Conservation (phyloP, 148 eudicot genomes). For the Rhododendron mucronatum region DNA sequence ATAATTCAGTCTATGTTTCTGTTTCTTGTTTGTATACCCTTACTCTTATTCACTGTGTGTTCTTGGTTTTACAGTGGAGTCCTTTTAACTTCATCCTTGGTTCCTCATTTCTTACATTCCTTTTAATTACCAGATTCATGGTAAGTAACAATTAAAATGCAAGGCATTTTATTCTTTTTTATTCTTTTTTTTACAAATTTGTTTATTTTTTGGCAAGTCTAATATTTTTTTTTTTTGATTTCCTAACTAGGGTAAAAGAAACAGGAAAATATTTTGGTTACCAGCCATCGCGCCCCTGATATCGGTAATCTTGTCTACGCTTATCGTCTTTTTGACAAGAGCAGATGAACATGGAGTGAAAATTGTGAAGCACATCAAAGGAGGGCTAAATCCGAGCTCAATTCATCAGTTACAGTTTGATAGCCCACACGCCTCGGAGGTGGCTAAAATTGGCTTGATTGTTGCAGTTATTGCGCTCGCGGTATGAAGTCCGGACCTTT, state of each 20-base stretch:
- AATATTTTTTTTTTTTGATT: neutral
- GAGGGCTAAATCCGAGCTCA: constrained; percentile 44
- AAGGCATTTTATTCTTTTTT: neutral
- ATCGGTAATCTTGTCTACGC: constrained; percentile 44
- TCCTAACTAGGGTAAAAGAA: constrained; percentile 31
- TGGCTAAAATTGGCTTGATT: constrained; percentile 34
- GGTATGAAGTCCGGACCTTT: neutral
- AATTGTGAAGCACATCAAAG: constrained; percentile 47
- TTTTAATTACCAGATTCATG: constrained; percentile 32
- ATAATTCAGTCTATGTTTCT: neutral
- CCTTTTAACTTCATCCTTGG: constrained; percentile 45
- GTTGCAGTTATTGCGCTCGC: constrained; percentile 43
- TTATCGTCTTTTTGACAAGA: constrained; percentile 33
- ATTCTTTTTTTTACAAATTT: no score
- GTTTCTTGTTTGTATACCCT: neutral
- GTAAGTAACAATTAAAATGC: constrained; percentile 18
- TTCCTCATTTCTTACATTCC: constrained; percentile 43
- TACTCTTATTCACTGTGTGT: neutral
- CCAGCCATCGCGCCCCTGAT: constrained; percentile 46
- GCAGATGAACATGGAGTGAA: constrained; percentile 48
- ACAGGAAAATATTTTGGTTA: constrained; percentile 43
- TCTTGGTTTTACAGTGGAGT: constrained; percentile 26
- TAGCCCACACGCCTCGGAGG: constrained; percentile 24
- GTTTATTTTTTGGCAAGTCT: neutral
- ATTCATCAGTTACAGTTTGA: constrained; percentile 31